Conservation (phyloP, 2,329 filamentous ascomycete species). For the Pseudocercospora vitis region DNA sequence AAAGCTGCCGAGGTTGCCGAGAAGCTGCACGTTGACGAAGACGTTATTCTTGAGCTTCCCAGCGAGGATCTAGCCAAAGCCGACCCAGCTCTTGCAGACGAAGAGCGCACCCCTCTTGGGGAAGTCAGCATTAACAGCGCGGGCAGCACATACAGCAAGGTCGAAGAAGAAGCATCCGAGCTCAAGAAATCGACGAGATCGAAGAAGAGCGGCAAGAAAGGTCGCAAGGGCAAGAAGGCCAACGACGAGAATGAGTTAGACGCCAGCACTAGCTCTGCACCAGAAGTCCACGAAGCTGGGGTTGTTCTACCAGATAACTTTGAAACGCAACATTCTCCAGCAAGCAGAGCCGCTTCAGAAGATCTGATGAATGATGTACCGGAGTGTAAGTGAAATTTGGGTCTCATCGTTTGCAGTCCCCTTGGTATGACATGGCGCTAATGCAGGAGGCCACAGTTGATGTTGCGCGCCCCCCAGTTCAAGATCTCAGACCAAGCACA, state of each 20-base stretch:
- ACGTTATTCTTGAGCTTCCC: slow-evolving; percentile 36
- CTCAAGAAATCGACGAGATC: slow-evolving; percentile 36
- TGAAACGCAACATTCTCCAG: slow-evolving; percentile 22
- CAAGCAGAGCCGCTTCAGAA: slow-evolving; percentile 23
- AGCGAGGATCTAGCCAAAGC: slow-evolving; percentile 19
- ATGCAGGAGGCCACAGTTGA: slow-evolving; percentile 28
- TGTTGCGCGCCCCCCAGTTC: slow-evolving; percentile 24
- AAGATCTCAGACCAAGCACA: slow-evolving; percentile 24
- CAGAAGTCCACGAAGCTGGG: slow-evolving; percentile 1
- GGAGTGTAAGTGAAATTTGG: slow-evolving; percentile 20
- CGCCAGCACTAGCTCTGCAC: slow-evolving; percentile 16
- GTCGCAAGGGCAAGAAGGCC: slow-evolving; percentile 34
- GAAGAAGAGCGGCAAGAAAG: slow-evolving; percentile 37
- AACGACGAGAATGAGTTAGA: slow-evolving; percentile 12
- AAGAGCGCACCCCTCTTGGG: slow-evolving; percentile 41
- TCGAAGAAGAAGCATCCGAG: slow-evolving; percentile 23
- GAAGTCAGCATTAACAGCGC: slow-evolving; percentile 44
- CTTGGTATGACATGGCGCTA: slow-evolving; percentile 28
- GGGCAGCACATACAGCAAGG: slow-evolving; percentile 30
- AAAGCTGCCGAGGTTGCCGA: slow-evolving; percentile 43
- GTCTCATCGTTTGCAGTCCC: slow-evolving; percentile 11
- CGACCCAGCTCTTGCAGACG: slow-evolving; percentile 7
- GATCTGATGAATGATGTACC: slow-evolving; percentile 23
- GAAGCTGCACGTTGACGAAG: slow-evolving; percentile 40
- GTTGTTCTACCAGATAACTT: slow-evolving; percentile 25